Base-by-base conservation (phyloP, 2,329 filamentous ascomycete species). In the Colletotrichum incanum region DNA sequence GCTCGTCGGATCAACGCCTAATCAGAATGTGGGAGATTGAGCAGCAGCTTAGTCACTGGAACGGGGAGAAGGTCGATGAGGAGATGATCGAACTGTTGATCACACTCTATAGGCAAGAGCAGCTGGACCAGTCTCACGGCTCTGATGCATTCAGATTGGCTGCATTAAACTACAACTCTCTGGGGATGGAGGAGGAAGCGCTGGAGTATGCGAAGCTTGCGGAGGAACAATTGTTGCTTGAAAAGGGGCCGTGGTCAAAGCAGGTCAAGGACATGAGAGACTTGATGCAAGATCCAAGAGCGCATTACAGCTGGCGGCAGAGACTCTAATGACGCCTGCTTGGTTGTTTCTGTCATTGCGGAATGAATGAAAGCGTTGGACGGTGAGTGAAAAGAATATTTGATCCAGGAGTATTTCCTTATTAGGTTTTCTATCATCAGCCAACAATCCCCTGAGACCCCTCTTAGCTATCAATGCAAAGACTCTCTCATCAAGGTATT, bases 131-230 rank as follows among this genome's bases (percentile, higher is more conserved):
- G 11, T 77, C 77, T 3, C 68, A 75, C 52, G 72, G 81, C 37
- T 76, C 79, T 66, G 80, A 82, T 73, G 81, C 81, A 8, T 83
- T 82, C 73, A 74, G 77, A 61, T 76, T 80, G 26, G 82, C 83
- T 23, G 83, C 83, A 28, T 70, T 83, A 26, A 81, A 83, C 74
- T 81, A 79, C 71, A 85, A 81, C 73, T 80, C 79, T 1, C 76
- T 76, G 3, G 84, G 83, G 28, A 80, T 83, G 65, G 76, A 80
- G 26, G 82, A 80, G 80, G 72, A 76, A 37, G 82, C 84, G 9
- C 77, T 78, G n/a, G 80, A 79, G 74, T 81, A 83, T 69, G 84
- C 82, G 11, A 73, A 75, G 4, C 69, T 83, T 54, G 83, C 82
- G 3, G 66, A 84, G 34, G 83, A 85, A 73, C 73, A 76, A 34